Evolutionary conservation across 2,329 filamentous ascomycete species (phyloP).

Genomic region (Alternaria triticina): DNA sequence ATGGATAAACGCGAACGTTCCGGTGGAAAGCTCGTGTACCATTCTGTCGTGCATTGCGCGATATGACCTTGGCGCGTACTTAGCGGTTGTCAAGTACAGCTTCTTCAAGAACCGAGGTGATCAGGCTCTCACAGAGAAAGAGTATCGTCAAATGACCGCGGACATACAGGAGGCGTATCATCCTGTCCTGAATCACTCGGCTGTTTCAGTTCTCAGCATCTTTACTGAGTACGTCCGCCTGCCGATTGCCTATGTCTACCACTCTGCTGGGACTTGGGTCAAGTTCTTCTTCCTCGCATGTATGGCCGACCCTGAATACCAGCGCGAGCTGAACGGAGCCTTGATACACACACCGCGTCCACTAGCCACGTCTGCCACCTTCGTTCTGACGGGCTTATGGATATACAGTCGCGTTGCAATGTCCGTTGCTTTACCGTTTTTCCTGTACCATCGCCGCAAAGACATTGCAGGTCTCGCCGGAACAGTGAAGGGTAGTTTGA

Average conservation of each 20-base stretch:
- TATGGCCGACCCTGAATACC: conserved; percentile 60
- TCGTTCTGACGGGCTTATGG: conserved; percentile 57
- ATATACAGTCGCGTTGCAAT: conserved; percentile 55
- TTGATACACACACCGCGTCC: conserved; percentile 45
- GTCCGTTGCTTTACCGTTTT: conserved; percentile 54
- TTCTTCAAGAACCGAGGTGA: conserved; percentile 37
- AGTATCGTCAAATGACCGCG: conserved; percentile 41
- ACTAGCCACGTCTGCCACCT: conserved; percentile 47
- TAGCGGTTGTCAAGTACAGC: conserved; percentile 42
- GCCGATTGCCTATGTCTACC: conserved; percentile 52
- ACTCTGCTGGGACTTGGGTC: conserved; percentile 51
- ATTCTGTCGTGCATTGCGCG: conserved; percentile 53
- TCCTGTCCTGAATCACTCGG: conserved; percentile 38
- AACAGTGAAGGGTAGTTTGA: conserved; percentile 57
- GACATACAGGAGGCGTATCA: conserved; percentile 42
- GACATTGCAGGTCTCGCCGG: conserved; percentile 57
- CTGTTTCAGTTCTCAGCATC: conserved; percentile 28
- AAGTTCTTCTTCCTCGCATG: conserved; percentile 60
- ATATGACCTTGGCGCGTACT: conserved; percentile 56
- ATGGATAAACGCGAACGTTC: conserved; percentile 55
- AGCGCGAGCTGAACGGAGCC: conserved; percentile 58
- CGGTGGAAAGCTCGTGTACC: conserved; percentile 49
- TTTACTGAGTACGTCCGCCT: conserved; percentile 38
- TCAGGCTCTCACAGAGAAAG: conserved; percentile 32
- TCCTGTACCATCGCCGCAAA: conserved; percentile 57